Conservation (phyloP, 2,329 filamentous ascomycete species). For the Lasiodiplodia hormozganensis region DNA sequence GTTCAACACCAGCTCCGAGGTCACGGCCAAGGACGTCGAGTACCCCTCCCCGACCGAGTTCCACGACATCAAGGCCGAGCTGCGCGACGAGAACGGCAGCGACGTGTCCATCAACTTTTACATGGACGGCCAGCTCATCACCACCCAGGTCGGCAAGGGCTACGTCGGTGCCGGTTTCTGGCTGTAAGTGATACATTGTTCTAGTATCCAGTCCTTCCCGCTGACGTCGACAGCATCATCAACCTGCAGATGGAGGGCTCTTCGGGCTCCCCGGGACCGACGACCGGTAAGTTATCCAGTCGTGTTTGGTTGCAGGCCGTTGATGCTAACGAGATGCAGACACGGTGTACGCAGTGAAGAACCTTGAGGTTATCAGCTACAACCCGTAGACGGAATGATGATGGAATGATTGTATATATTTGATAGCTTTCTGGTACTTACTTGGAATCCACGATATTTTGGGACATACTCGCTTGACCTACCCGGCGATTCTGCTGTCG, state of each 20-base stretch:
- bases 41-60: conserved; percentile 57
- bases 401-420: too few relatives aligned
- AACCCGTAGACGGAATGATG: neutral
- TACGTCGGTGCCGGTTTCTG: conserved; percentile 53
- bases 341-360: conserved; percentile 37
- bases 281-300: conserved; percentile 2
- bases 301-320: conserved; percentile 29
- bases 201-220: neutral
- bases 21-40: conserved; percentile 55
- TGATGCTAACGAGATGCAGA: conserved; percentile 33
- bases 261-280: conserved; percentile 30
- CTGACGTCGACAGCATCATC: conserved; percentile 35
- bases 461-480: neutral
- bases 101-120: conserved; percentile 63
- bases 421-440: neutral
- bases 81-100: conserved; percentile 59
- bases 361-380: conserved; percentile 35
- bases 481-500: neutral
- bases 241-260: conserved; percentile 45
- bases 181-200: conserved; percentile 32
- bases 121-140: conserved; percentile 58
- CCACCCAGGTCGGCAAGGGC: conserved; percentile 58
- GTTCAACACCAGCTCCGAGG: conserved; percentile 57
- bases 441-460: neutral
- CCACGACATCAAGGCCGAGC: conserved; percentile 59